Evolutionary conservation across 2,329 filamentous ascomycete genomes (phyloP), one percentile per base, ranked within the genome.

Genomic region (Neonectria faginata): DNA sequence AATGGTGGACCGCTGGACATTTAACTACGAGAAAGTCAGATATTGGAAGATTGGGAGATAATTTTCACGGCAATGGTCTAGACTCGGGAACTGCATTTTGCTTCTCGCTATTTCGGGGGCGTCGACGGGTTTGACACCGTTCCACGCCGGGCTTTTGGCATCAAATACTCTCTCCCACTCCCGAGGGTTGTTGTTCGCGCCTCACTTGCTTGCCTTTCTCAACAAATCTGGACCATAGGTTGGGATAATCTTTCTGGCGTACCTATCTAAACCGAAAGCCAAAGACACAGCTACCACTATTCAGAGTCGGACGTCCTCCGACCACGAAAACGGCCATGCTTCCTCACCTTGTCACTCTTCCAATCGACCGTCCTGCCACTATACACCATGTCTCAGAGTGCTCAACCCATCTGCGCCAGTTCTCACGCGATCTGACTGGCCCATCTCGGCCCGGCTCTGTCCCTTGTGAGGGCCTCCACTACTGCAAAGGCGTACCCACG

Each of bases 391-490:
- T 67, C 70, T 72, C 50, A 65, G 64, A 64, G 20, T 27, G 62
- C 56, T 63, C 58, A 47, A 55, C 48, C 52, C 57, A 57, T 42
- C 62, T 57, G 53, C 67, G 67, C 56, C 53, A 50, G 42, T 29
- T 57, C 57, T 65, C 55, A 64, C 59, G 58, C 57, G 57, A 73
- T 61, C 57, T 61, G 65, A 68, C 65, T 72, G 70, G 70, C 58
- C 59, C 56, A 55, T 62, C 58, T 62, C 47, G 58, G 63, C 57
- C 61, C 66, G 50, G 45, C 67, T 66, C 42, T 64, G 44, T 57
- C 20, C 36, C 25, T 63, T 31, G 48, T 9, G 47, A 33, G 48
- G 27, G 29, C 18, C 48, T 51, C 48, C 48, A 31, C 29, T 51
- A 25, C 25, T 25, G 25, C 25, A 25, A 25, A 36, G 33, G 16